phyloP scores from a whole-genome alignment of 2,329 filamentous ascomycete species.

The Daldinia eschscholtzii region DNA sequence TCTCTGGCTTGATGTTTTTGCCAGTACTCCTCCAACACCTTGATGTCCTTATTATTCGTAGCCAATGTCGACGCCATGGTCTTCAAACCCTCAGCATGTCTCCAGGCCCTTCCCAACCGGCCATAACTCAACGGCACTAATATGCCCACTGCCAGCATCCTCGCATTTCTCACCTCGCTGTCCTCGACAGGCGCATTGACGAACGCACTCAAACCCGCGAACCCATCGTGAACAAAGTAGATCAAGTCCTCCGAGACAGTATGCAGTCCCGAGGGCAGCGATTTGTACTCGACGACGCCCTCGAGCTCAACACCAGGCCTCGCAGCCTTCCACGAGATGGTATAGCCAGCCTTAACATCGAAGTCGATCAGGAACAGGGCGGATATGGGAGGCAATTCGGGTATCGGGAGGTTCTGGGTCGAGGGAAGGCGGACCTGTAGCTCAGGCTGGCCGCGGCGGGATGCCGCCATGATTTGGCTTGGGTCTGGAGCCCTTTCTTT shows the following conservation, averaged over 20 bases:
- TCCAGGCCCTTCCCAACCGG: slow-evolving; percentile 88
- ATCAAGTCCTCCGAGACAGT: slow-evolving; percentile 88
- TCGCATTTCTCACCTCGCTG: slow-evolving; percentile 82
- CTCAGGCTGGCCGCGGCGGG: slow-evolving; percentile 53
- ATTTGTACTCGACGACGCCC: slow-evolving; percentile 95
- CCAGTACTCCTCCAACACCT: slow-evolving; percentile 85
- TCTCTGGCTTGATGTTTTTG: slow-evolving; percentile 64
- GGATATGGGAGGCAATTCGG: slow-evolving; percentile 72
- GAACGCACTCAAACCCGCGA: slow-evolving; percentile 93
- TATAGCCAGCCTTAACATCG: slow-evolving; percentile 92
- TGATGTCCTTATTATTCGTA: slow-evolving; percentile 71
- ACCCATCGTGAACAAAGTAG: slow-evolving; percentile 89
- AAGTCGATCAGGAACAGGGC: slow-evolving; percentile 92
- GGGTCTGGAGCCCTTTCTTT: slow-evolving; percentile 7
- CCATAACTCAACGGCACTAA: slow-evolving; percentile 89
- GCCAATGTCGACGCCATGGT: slow-evolving; percentile 79
- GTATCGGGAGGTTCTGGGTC: slow-evolving; percentile 50
- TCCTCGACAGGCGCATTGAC: slow-evolving; percentile 85
- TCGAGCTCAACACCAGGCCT: slow-evolving; percentile 79
- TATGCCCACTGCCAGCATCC: slow-evolving; percentile 92
- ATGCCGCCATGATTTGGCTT: slow-evolving; percentile 49
- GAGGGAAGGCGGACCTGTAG: slow-evolving; percentile 53
- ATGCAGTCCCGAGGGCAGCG: slow-evolving; percentile 91
- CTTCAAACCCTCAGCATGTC: slow-evolving; percentile 82
- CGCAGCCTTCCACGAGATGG: slow-evolving; percentile 87